Percentiles rank a stretch among this genome's conserved stretches.
These are phyloP conservation scores for Herpetomonas samuelpessoai DNA, from an alignment of 208 protist genomes.

Conservation along the genomic window DNA sequence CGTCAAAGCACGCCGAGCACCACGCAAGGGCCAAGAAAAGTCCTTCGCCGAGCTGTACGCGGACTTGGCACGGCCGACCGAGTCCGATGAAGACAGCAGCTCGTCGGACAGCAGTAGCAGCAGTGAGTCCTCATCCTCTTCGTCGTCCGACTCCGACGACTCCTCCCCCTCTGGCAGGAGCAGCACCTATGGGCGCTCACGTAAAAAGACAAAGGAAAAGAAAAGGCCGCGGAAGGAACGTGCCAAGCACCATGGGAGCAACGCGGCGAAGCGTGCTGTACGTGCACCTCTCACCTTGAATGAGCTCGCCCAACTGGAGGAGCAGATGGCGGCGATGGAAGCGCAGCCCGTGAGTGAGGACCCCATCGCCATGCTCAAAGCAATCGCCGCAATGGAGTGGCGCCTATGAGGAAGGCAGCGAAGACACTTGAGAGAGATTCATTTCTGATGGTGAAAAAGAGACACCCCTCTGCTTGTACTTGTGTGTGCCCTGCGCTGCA, in stretches of 20 bases:
- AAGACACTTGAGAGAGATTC: too few species aligned
- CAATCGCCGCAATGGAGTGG: background rate
- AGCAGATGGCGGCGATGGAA: background rate
- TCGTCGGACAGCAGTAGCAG: conserved; percentile 5
- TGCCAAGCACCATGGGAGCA: background rate
- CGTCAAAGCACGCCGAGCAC: background rate
- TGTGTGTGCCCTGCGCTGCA: too few species aligned
- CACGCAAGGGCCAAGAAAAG: background rate
- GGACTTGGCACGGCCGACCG: background rate
- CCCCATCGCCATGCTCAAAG: background rate
- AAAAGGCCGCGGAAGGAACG: background rate
- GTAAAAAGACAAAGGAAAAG: background rate
- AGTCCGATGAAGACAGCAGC: background rate
- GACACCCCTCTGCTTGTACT: too few species aligned
- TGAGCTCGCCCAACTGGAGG: conserved; percentile 8
- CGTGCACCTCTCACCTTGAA: background rate
- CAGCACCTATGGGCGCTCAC: too few species aligned
- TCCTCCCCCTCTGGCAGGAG: conserved; percentile 2
- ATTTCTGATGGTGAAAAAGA: too few species aligned
- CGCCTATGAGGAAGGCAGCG: too few species aligned
- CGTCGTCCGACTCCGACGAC: background rate
- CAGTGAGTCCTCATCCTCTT: too few species aligned
- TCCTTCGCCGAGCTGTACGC: background rate
- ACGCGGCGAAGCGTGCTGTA: background rate
- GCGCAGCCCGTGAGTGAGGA: background rate